phyloP scores from a whole-genome alignment of 2,329 filamentous ascomycete genomes.

The Cladophialophora psammophila region DNA sequence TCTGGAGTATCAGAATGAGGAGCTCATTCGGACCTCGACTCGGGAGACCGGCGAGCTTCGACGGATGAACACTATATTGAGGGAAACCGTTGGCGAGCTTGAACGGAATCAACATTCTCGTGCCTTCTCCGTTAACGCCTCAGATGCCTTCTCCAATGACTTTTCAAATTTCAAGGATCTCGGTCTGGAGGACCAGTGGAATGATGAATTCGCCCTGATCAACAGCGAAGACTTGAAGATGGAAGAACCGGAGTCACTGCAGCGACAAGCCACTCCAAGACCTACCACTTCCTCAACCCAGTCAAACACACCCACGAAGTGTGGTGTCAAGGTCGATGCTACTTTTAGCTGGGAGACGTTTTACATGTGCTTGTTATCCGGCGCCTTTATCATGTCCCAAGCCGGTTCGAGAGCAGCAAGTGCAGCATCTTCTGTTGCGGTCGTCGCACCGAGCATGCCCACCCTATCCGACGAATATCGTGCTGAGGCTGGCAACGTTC shows the following conservation, averaged over 20 bases:
- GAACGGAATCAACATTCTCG: slow-evolving; percentile 46
- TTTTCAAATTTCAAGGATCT: slow-evolving; percentile 86
- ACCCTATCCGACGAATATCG: slow-evolving; percentile 56
- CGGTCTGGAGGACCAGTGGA: slow-evolving; percentile 81
- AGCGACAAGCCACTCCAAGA: slow-evolving; percentile 51
- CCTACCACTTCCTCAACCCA: slow-evolving; percentile 30
- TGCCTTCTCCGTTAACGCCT: slow-evolving; percentile 20
- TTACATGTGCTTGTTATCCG: slow-evolving; percentile 96
- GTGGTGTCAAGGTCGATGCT: slow-evolving; percentile 65
- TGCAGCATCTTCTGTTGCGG: slow-evolving; percentile 79
- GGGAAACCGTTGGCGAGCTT: slow-evolving; percentile 66
- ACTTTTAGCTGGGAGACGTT: slow-evolving; percentile 71
- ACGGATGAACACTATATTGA: slow-evolving; percentile 85
- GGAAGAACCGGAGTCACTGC: slow-evolving; percentile 62
- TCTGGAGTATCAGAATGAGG: slow-evolving; percentile 86
- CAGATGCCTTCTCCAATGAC: slow-evolving; percentile 68
- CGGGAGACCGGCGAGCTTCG: slow-evolving; percentile 89
- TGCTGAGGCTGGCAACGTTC: slow-evolving; percentile 56
- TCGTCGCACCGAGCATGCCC: slow-evolving; percentile 71
- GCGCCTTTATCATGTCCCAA: slow-evolving; percentile 93
- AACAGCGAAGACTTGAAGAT: slow-evolving; percentile 67
- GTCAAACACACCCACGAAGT: slow-evolving; percentile 18
- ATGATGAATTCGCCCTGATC: slow-evolving; percentile 80
- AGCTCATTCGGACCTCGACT: slow-evolving; percentile 86
- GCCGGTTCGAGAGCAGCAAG: slow-evolving; percentile 63